Conservation (phyloP, 345 rosid species). For the Pugionium cornutum region DNA sequence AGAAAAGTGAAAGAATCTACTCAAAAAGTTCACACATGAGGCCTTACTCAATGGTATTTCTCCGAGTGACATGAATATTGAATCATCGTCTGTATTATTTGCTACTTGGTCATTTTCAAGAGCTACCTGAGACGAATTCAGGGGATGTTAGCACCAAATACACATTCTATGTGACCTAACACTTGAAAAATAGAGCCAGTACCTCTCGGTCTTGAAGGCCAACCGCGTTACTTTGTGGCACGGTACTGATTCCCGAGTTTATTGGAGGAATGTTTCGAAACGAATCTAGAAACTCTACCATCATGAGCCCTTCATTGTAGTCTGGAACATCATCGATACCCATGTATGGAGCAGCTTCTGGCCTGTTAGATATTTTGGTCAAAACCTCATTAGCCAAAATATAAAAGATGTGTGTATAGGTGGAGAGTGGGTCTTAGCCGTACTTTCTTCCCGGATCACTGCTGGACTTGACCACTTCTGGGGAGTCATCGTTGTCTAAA, state of each 20-base stretch:
- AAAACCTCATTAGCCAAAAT: not conserved
- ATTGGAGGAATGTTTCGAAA: conserved; percentile 60
- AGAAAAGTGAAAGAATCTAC: not conserved
- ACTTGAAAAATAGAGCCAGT: conserved; percentile 27
- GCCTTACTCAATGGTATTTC: conserved; percentile 92
- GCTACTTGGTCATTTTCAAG: conserved; percentile 33
- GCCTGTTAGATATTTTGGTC: conserved; percentile 50
- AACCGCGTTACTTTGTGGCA: conserved; percentile 46
- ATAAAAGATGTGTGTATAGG: not conserved
- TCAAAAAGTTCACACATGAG: conserved; percentile 3
- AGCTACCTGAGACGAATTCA: conserved; percentile 34
- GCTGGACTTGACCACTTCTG: conserved; percentile 54
- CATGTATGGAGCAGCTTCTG: conserved; percentile 51
- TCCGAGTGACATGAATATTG: conserved; percentile 92
- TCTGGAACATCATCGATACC: conserved; percentile 63
- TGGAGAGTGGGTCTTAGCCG: conserved; percentile 27
- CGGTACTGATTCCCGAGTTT: conserved; percentile 46
- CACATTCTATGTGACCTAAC: not conserved
- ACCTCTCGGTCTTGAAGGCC: conserved; percentile 77
- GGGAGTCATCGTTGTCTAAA: conserved; percentile 66
- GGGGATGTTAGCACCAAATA: conserved; percentile 10
- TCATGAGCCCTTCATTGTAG: conserved; percentile 72
- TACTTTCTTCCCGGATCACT: conserved; percentile 62
- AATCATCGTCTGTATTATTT: conserved; percentile 65
- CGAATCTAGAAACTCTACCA: conserved; percentile 71